These are phyloP conservation scores for Diplodia corticola DNA, from an alignment of 2,329 filamentous ascomycete genomes.

Conservation along the genomic window DNA sequence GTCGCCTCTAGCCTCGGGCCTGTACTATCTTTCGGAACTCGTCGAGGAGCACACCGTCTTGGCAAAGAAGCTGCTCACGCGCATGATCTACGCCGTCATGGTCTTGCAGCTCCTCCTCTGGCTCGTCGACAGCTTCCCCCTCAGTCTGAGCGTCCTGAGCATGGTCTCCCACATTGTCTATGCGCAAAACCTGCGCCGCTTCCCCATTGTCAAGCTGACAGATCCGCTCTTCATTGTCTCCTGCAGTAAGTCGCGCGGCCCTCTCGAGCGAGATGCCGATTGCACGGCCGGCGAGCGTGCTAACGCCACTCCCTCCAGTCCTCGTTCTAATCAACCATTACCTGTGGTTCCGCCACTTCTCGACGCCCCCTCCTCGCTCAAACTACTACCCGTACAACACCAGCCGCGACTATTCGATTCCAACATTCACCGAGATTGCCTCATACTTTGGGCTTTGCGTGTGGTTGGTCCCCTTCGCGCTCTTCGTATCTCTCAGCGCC, in stretches of 20 bases:
- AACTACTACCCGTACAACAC: conserved; percentile 56
- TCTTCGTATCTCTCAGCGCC: conserved; percentile 92
- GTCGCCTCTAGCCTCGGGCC: conserved; percentile 70
- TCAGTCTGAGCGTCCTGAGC: conserved; percentile 71
- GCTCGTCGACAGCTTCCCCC: conserved; percentile 82
- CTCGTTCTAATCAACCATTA: conserved; percentile 90
- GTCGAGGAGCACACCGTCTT: conserved; percentile 97
- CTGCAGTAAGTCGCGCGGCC: conserved; percentile 60
- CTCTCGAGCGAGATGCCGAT: too few relatives aligned
- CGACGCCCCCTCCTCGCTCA: conserved; percentile 53
- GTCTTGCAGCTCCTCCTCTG: conserved; percentile 71
- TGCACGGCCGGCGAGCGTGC: neutral
- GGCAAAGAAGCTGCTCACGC: conserved; percentile 81
- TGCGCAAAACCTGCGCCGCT: conserved; percentile 77
- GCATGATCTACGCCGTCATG: conserved; percentile 82
- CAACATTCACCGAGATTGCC: conserved; percentile 89
- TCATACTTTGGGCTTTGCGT: conserved; percentile 96
- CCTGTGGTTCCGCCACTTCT: conserved; percentile 95
- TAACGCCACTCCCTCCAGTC: conserved; percentile 46
- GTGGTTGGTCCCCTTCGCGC: conserved; percentile 91
- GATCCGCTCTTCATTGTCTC: conserved; percentile 85
- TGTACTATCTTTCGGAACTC: conserved; percentile 97
- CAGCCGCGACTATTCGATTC: conserved; percentile 65
- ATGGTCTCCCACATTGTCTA: conserved; percentile 83
- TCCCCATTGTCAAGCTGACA: conserved; percentile 77